Evolutionary conservation across 495 filamentous ascomycete species (phyloP), one percentile per base, ranked within the genome.

Genomic region (Aspergillus panamensis): DNA sequence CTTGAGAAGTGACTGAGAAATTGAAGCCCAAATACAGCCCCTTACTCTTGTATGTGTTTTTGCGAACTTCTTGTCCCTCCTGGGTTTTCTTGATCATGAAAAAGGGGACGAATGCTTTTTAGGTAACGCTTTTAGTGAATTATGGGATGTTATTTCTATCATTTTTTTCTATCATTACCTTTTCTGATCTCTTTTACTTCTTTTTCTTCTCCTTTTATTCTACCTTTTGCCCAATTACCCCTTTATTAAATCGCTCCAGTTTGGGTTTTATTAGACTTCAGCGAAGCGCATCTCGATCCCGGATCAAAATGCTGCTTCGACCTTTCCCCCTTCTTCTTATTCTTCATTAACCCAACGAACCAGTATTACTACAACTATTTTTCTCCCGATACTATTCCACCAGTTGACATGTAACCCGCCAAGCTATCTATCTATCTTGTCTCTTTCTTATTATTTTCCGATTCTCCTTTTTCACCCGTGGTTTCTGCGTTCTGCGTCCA

Each of bases 51-150:
- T 25, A 25, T 25, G 5, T 25, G 25, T 45, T 45, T 30, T 44
- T 39, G 42, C 37, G 16, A 45, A 12, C n/a, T 50, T 31, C n/a
- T 50, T 16, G 30, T 39, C 25, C 20, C 44, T 40, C 12, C 16
- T 32, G 29, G 12, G 16, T 9, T 45, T 16, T 20, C 16, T 45
- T 20, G 35, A 39, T 45, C 6, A 45, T 20, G 39, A 47, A 33
- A 52, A 58, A 37, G 31, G 31, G 39, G 37, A 32, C 48, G 48
- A 25, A 29, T 37, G 55, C 39, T 45, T 51, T 51, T 52, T 21
- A 56, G 56, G 49, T 52, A 45, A 58, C 42, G 40, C 48, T 57
- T 33, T 35, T 33, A 48, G 29, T 56, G 33, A 20, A 13, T 43
- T 45, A 13, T 29, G 19, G 25, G 40, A 40, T 56, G 13, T 12